Evolutionary conservation across 441 rosid genomes (phyloP), one percentile per base, ranked within the genome.

Genomic region (Populus hybrid): DNA sequence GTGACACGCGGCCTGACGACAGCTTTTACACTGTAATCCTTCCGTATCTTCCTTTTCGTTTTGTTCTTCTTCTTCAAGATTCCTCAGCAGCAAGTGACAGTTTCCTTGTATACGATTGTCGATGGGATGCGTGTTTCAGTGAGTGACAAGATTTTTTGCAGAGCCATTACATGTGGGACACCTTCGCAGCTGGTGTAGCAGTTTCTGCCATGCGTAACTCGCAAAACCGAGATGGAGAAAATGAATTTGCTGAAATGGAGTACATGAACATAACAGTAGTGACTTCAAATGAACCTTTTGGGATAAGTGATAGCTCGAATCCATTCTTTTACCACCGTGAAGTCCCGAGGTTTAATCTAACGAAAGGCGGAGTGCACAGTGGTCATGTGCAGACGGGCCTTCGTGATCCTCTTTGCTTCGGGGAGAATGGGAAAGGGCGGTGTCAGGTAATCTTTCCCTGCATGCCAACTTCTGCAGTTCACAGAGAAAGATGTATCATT

Each of bases 91-190:
- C 57, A 4, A 42, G 53, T 42, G 53, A 11, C 53, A 42, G 14
- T 42, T 50, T 50, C 12, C 46, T 38, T 38, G 9, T 10, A 10
- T 10, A 50, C 57, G 57, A 14, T 50, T 50, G 57, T 50, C 57
- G 8, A 50, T 50, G n/a, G 57, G 18, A 16, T 14, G 57, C 5
- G 57, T 50, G 57, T 14, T 50, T 4, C 20, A 50, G 57, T 50
- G 57, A 1, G 5, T 50, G 57, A 50, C 57, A 14, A 50, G 57
- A 50, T 50, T 1, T 77, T 75, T 32, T 80, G 78, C 87, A 90
- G 95, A 88, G 88, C 84, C 92, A 85, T 80, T 90, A 79, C 86
- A 90, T 93, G 97, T 93, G 98, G 97, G 97, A 93, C 65, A 88
- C 98, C 12, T 93, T 93, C 70, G 84, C 87, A 32, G 80, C 86